A percentile compares a stretch with the other conserved stretches of the same genome.
Evolutionary conservation across 805 yeast genomes (phyloP).

Genomic region (Kluyveromyces aestuarii): DNA sequence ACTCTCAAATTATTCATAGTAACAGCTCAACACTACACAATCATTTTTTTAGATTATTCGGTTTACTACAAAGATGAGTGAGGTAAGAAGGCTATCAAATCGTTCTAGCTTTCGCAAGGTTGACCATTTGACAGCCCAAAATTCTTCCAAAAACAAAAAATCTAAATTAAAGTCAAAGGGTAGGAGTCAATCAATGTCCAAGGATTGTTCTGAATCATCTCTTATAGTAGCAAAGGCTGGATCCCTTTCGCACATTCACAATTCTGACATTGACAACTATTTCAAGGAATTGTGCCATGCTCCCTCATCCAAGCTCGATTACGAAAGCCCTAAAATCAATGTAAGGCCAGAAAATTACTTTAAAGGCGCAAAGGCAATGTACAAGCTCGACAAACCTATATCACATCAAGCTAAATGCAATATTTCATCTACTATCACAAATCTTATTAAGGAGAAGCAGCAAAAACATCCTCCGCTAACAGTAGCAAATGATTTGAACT

Average conservation of each 20-base stretch:
- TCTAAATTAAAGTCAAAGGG: neutral
- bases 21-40: neutral
- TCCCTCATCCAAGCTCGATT: neutral
- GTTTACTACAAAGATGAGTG: neutral
- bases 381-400: neutral
- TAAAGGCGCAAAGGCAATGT: neutral
- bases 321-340: neutral
- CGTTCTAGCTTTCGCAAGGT: conserved; percentile 1
- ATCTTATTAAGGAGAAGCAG: neutral
- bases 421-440: neutral
- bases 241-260: neutral
- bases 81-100: conserved; percentile 1
- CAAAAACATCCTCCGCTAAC: conserved; percentile 10
- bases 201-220: neutral
- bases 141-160: neutral
- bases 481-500: conserved; percentile 5
- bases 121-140: neutral
- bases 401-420: neutral
- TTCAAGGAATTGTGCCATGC: neutral
- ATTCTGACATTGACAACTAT: neutral
- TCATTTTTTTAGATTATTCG: no score
- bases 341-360: neutral
- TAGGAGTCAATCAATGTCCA: neutral
- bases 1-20: neutral
- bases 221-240: neutral